Evolutionary conservation across 2,329 filamentous ascomycete genomes (phyloP).

Genomic region (Paraphaeosphaeria sporulosa): DNA sequence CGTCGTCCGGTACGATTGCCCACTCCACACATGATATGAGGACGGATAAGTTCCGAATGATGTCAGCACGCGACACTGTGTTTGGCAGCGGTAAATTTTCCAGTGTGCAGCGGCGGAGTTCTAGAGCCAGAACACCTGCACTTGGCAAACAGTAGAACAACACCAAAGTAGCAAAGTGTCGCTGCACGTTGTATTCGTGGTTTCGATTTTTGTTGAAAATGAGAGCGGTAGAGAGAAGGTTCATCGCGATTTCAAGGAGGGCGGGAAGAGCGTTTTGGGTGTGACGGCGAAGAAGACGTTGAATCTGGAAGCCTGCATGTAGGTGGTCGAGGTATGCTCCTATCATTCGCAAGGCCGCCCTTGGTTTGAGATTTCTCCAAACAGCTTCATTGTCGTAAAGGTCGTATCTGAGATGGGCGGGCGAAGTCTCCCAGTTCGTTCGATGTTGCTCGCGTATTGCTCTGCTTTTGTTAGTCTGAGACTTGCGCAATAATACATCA

Average conservation of each 20-base stretch:
- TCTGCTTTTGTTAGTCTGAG: constrained; percentile 24
- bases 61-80: constrained; percentile 42
- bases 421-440: constrained; percentile 38
- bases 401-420: constrained; percentile 45
- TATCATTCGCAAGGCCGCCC: constrained; percentile 36
- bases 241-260: constrained; percentile 43
- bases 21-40: constrained; percentile 46
- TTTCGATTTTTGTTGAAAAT: constrained; percentile 44
- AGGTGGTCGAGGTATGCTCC: constrained; percentile 45
- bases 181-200: constrained; percentile 36
- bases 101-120: constrained; percentile 44
- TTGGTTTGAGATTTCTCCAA: constrained; percentile 36
- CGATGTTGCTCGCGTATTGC: constrained; percentile 37
- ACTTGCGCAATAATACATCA: background rate
- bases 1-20: constrained; percentile 43
- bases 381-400: constrained; percentile 41
- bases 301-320: constrained; percentile 44
- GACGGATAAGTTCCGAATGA: constrained; percentile 47
- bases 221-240: constrained; percentile 40
- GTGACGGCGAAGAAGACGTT: constrained; percentile 42
- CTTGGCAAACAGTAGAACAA: constrained; percentile 48
- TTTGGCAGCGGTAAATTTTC: constrained; percentile 39
- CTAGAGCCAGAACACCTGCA: constrained; percentile 44
- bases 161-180: constrained; percentile 44
- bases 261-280: constrained; percentile 41